Percentiles rank a stretch among this genome's conserved stretches.
Evolutionary conservation across 2,329 filamentous ascomycete genomes (phyloP).

Genomic region (Dissoconium aciculare): DNA sequence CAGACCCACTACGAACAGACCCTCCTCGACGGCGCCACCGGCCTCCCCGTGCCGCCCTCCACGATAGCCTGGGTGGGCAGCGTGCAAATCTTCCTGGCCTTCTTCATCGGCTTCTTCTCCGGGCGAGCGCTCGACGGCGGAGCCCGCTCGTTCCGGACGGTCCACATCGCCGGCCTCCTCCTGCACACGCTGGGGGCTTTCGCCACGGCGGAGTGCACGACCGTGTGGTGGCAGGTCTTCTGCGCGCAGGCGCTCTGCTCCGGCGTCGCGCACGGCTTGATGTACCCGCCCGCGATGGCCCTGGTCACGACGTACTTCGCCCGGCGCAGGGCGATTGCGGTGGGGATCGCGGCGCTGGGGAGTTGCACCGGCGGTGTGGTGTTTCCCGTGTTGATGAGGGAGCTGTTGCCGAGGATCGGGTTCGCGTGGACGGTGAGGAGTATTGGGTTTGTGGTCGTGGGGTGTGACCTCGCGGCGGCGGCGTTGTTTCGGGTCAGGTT

Average conservation of each 20-base stretch:
- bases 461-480: constrained; percentile 18
- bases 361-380: constrained; percentile 42
- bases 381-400: constrained; percentile 36
- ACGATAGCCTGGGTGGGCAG: constrained; percentile 41
- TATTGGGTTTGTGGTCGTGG: constrained; percentile 34
- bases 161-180: constrained; percentile 31
- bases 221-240: constrained; percentile 38
- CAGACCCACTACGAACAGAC: constrained; percentile 31
- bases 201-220: constrained; percentile 37
- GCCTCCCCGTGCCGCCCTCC: constrained; percentile 22
- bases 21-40: too few relatives aligned
- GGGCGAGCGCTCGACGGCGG: constrained; percentile 40
- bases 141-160: constrained; percentile 30
- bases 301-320: constrained; percentile 53
- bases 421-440: constrained; percentile 42
- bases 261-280: constrained; percentile 43
- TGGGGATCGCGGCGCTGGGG: constrained; percentile 46
- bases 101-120: constrained; percentile 37
- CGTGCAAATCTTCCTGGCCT: constrained; percentile 38
- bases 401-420: constrained; percentile 35
- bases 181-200: constrained; percentile 38
- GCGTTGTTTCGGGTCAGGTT: constrained; percentile 24
- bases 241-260: constrained; percentile 38
- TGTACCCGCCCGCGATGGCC: constrained; percentile 51
- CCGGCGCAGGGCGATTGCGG: constrained; percentile 39